Conservation (phyloP, 2,329 filamentous ascomycete genomes). For the Coniochaeta sp. region DNA sequence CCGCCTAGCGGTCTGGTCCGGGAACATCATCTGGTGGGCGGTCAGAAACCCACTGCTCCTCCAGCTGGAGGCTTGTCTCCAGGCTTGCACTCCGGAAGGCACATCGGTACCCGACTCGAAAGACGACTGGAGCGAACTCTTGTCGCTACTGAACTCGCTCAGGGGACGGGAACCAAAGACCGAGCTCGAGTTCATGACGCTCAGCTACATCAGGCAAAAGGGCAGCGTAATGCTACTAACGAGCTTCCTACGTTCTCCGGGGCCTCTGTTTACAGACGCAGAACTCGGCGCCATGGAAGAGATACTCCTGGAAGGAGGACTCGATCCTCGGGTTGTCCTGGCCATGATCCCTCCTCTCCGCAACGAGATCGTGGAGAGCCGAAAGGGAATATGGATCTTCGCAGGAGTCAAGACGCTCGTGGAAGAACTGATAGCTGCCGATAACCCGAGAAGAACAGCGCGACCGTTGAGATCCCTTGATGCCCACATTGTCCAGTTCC, state of each 20-base stretch:
- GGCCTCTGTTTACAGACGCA: slow-evolving; percentile 49
- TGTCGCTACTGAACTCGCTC: slow-evolving; percentile 64
- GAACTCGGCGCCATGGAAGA: slow-evolving; percentile 71
- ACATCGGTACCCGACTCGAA: slow-evolving; percentile 28
- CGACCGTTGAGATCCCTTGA: slow-evolving; percentile 34
- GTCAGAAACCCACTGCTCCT: slow-evolving; percentile 76
- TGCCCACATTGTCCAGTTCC: slow-evolving; percentile 59
- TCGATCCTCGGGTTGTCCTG: slow-evolving; percentile 82
- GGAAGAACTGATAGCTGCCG: slow-evolving; percentile 49
- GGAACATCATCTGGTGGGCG: slow-evolving; percentile 75
- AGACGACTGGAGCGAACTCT: slow-evolving; percentile 42
- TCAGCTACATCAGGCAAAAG: slow-evolving; percentile 86
- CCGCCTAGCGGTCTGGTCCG: slow-evolving; percentile 72
- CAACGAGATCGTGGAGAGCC: slow-evolving; percentile 75
- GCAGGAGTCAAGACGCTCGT: slow-evolving; percentile 70
- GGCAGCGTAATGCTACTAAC: slow-evolving; percentile 73
- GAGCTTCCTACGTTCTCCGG: slow-evolving; percentile 35
- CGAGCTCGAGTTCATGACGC: slow-evolving; percentile 83
- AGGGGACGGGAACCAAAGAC: slow-evolving; percentile 74
- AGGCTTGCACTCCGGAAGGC: slow-evolving; percentile 29
- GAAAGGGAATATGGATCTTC: slow-evolving; percentile 83
- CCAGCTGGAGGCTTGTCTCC: slow-evolving; percentile 63
- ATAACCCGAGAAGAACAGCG: slow-evolving; percentile 25
- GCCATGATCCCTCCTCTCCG: slow-evolving; percentile 71
- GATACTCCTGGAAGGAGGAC: slow-evolving; percentile 70